These are phyloP conservation scores for Yamadazyma dushanensis DNA, from an alignment of 1,139 yeast genomes.

Conservation along the genomic window DNA sequence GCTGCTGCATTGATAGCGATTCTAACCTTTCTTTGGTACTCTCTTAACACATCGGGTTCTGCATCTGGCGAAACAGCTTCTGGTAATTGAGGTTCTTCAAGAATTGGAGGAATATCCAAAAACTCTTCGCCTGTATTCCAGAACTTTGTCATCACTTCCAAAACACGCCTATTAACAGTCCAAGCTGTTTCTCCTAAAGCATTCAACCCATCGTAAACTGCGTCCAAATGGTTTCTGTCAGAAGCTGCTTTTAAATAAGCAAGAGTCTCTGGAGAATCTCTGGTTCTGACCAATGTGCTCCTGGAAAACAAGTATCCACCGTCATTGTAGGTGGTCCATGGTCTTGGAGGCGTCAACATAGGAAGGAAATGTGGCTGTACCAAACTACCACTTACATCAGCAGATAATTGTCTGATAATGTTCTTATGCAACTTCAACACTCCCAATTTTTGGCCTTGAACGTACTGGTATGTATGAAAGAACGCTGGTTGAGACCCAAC, in stretches of 20 bases:
- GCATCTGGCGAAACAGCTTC: conserved; percentile 62
- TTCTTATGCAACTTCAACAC: conserved; percentile 74
- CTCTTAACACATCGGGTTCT: conserved; percentile 71
- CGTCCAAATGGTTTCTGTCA: conserved; percentile 60
- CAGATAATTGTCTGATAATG: conserved; percentile 64
- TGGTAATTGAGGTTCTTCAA: conserved; percentile 58
- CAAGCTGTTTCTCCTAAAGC: conserved; percentile 88
- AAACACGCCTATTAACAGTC: conserved; percentile 79
- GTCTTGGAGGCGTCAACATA: conserved; percentile 86
- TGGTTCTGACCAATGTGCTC: conserved; percentile 67
- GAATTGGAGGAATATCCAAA: conserved; percentile 74
- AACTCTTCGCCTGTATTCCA: conserved; percentile 88
- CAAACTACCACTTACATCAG: conserved; percentile 63
- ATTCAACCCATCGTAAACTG: conserved; percentile 79
- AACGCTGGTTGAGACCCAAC: conserved; percentile 86
- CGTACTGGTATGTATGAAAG: conserved; percentile 81
- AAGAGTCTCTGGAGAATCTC: conserved; percentile 84
- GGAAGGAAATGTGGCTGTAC: conserved; percentile 91
- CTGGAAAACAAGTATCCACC: conserved; percentile 82
- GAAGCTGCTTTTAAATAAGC: conserved; percentile 89
- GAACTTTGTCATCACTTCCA: conserved; percentile 66
- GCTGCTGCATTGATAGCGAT: conserved; percentile 60
- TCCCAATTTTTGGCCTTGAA: conserved; percentile 78
- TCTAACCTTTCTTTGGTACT: conserved; percentile 65
- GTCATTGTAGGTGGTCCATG: conserved; percentile 77